A percentile compares a stretch with the other conserved stretches of the same genome.
Conservation (phyloP, 164 flowering plant species). For the Chimonanthus salicifolius region DNA sequence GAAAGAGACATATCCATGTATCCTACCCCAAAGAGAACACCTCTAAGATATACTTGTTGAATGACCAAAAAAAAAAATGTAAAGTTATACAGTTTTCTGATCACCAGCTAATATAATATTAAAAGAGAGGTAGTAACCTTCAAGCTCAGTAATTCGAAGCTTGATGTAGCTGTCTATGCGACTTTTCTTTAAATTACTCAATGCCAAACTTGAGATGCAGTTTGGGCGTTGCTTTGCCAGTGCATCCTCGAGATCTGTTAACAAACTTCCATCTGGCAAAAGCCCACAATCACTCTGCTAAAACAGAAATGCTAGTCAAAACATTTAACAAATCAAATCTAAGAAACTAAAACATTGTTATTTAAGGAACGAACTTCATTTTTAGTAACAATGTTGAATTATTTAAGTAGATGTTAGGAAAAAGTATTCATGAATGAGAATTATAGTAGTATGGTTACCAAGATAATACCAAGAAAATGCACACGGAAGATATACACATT, state of each 20-base stretch:
- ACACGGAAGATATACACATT: background rate
- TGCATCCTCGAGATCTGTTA: conserved; percentile 71
- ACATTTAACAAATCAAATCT: too few species aligned
- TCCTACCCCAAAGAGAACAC: too few species aligned
- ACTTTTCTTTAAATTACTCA: conserved; percentile 40
- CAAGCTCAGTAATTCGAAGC: conserved; percentile 75
- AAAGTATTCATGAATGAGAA: background rate
- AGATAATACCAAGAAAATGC: background rate
- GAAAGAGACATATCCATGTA: background rate
- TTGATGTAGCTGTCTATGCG: conserved; percentile 52
- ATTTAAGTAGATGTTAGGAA: background rate
- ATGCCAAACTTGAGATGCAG: conserved; percentile 44
- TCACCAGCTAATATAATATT: background rate
- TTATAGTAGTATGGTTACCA: background rate
- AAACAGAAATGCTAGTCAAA: background rate
- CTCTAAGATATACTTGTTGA: background rate
- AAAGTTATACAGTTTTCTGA: background rate
- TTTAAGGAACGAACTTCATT: background rate
- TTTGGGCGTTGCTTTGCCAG: conserved; percentile 47
- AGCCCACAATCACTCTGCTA: conserved; percentile 30
- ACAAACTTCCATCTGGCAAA: conserved; percentile 38
- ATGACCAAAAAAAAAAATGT: background rate
- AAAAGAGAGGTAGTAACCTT: conserved; percentile 41
- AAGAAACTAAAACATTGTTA: too few species aligned
- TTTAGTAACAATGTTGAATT: background rate